A percentile compares a stretch with the other conserved stretches of the same genome.
phyloP scores from a whole-genome alignment of 768 basidiomycete genomes.

The Paxillus rubicundulus region DNA sequence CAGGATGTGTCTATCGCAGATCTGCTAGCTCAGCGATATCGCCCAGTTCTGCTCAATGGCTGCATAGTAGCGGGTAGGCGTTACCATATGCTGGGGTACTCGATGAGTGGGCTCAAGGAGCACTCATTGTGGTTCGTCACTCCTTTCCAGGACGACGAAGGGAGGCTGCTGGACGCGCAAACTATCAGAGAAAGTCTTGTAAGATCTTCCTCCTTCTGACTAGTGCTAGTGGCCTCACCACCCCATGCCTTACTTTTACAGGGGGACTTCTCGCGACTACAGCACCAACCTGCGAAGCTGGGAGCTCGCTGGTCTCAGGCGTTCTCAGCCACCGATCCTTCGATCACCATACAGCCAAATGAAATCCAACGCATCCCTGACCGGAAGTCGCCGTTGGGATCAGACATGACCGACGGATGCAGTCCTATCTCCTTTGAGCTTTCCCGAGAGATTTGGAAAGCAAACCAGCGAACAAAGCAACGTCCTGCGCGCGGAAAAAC shows the following conservation, averaged over 20 bases:
- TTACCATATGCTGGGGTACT: constrained; percentile 50
- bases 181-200: constrained; percentile 37
- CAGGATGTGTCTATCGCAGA: constrained; percentile 28
- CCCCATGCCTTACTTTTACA: constrained; percentile 7
- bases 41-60: constrained; percentile 33
- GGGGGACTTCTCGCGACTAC: constrained; percentile 41
- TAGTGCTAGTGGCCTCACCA: background rate
- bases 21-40: constrained; percentile 35
- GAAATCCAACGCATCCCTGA: constrained; percentile 37
- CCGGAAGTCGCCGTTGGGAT: constrained; percentile 23
- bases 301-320: constrained; percentile 56
- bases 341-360: constrained; percentile 33
- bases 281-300: constrained; percentile 43
- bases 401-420: constrained; percentile 51
- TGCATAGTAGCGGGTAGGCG: constrained; percentile 41
- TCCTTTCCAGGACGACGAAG: constrained; percentile 36
- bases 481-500: constrained; percentile 11
- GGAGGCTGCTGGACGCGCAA: constrained; percentile 19
- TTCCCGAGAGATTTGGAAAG: constrained; percentile 35
- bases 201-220: constrained; percentile 1
- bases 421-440: constrained; percentile 44
- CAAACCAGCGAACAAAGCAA: constrained; percentile 30
- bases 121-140: constrained; percentile 50
- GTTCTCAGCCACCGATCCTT: constrained; percentile 51
- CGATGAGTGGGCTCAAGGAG: constrained; percentile 50